A percentile compares a stretch with the other conserved stretches of the same genome.
phyloP scores from a whole-genome alignment of 805 yeast genomes.

The Kodamaea hsintzibuensis region DNA sequence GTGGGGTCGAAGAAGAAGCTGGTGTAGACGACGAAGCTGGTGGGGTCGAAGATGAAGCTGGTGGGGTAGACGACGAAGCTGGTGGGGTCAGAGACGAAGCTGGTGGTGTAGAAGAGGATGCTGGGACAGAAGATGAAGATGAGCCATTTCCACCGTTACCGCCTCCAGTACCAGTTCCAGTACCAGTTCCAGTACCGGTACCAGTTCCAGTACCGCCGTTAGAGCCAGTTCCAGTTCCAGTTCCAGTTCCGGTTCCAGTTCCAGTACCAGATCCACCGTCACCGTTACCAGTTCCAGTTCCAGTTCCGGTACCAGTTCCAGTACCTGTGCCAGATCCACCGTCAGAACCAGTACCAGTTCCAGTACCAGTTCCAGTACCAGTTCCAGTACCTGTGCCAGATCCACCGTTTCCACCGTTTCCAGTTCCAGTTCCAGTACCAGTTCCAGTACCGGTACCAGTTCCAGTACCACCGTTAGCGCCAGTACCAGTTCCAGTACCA shows the following conservation, averaged over 20 bases:
- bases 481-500: slow-evolving; percentile 2
- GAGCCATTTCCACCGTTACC: not conserved
- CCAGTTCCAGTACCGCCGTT: slow-evolving; percentile 2
- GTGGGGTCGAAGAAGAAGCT: not conserved
- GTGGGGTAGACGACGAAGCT: not conserved
- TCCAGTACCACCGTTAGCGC: slow-evolving; percentile 1
- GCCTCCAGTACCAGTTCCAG: slow-evolving; percentile 1
- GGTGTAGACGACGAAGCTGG: too few species aligned
- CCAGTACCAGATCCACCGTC: slow-evolving; percentile 2
- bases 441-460: slow-evolving; percentile 1
- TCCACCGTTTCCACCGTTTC: not conserved
- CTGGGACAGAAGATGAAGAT: not conserved
- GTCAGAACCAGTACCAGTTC: not conserved
- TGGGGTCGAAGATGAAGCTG: not conserved
- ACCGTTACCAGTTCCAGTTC: not conserved
- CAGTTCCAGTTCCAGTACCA: not conserved
- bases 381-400: not conserved
- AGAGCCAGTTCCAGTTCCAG: slow-evolving; percentile 2
- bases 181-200: slow-evolving; percentile 1
- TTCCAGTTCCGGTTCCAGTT: not conserved
- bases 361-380: not conserved
- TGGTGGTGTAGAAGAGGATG: not conserved
- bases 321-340: slow-evolving; percentile 1
- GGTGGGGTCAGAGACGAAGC: not conserved
- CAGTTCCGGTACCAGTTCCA: not conserved